Evolutionary conservation across 495 filamentous ascomycete genomes (phyloP), one percentile per base, ranked within the genome.

Genomic region (Daldinia grandis): DNA sequence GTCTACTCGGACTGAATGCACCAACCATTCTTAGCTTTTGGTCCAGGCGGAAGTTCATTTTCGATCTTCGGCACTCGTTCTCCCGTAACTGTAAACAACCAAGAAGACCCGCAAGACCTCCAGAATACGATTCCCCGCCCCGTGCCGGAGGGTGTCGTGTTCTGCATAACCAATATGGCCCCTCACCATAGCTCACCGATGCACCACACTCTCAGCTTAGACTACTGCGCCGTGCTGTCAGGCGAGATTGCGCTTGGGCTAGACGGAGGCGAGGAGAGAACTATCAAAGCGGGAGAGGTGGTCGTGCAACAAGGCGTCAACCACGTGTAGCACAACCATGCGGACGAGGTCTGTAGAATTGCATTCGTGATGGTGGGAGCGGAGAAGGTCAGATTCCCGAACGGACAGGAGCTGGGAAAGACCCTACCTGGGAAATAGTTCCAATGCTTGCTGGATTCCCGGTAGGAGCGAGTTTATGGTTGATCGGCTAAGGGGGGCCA

Each of bases 191-290:
- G 42, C 56, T 70, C 58, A 3, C 79, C 76, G 0, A 77, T 81
- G 77, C 79, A 81, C 42, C 76, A 78, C 12, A 80, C 79, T 1
- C 14, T 71, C 54, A 80, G 67, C 47, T 24, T 77, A 10, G 78
- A 81, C 69, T 81, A 81, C 50, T 66, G 64, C n/a, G 61, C 72
- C 31, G 74, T 81, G 19, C 33, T 81, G 42, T 66, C 53, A 2
- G 79, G 79, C 27, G 78, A 78, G 58, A 78, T 81, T 33, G 75
- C 77, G 6, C 53, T 79, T n/a, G 59, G 30, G 37, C 68, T 79
- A 17, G 79, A 80, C 67, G 53, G 70, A 28, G 77, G 78, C 10
- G 77, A 79, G 31, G 75, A 80, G 75, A 77, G 49, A 50, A 75
- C 69, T 4, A 14, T 81, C 1, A 68, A 64, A 21, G 59, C 66